Evolutionary conservation across 208 protist genomes (phyloP).

Genomic region (Leishmania lainsoni): DNA sequence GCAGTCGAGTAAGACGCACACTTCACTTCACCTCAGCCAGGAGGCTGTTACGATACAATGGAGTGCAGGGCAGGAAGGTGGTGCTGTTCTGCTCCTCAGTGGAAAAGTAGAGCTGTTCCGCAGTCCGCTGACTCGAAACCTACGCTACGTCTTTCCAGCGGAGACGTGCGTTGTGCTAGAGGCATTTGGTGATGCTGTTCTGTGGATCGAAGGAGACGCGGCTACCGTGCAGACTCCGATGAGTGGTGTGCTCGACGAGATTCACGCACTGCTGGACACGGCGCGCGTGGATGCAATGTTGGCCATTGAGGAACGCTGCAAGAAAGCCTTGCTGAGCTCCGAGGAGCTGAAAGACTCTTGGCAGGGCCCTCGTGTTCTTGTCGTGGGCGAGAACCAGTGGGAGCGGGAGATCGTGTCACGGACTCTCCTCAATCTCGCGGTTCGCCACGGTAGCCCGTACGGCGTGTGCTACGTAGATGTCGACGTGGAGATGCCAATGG

Average conservation of each 20-base stretch:
- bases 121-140: conserved; percentile 53
- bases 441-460: conserved; percentile 27
- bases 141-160: conserved; percentile 60
- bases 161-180: conserved; percentile 51
- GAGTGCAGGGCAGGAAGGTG: conserved; percentile 15
- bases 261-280: conserved; percentile 59
- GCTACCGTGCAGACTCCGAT: conserved; percentile 22
- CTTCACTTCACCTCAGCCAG: conserved; percentile 13
- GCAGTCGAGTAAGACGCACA: conserved; percentile 2
- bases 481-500: conserved; percentile 71
- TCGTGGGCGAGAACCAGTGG: conserved; percentile 74
- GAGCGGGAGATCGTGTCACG: conserved; percentile 65
- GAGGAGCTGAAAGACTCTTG: conserved; percentile 31
- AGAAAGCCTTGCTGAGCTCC: conserved; percentile 6
- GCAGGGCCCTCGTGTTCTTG: conserved; percentile 65
- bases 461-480: conserved; percentile 73
- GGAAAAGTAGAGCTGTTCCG: conserved; percentile 54
- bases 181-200: conserved; percentile 27
- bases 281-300: conserved; percentile 48
- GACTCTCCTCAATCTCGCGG: conserved; percentile 71
- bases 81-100: conserved; percentile 54
- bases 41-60: conserved; percentile 27
- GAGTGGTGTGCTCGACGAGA: conserved; percentile 41
- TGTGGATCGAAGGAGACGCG: conserved; percentile 60
- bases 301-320: conserved; percentile 22